These are phyloP conservation scores for Oidiodendron maius DNA, from an alignment of 495 filamentous ascomycete species.

Conservation along the genomic window DNA sequence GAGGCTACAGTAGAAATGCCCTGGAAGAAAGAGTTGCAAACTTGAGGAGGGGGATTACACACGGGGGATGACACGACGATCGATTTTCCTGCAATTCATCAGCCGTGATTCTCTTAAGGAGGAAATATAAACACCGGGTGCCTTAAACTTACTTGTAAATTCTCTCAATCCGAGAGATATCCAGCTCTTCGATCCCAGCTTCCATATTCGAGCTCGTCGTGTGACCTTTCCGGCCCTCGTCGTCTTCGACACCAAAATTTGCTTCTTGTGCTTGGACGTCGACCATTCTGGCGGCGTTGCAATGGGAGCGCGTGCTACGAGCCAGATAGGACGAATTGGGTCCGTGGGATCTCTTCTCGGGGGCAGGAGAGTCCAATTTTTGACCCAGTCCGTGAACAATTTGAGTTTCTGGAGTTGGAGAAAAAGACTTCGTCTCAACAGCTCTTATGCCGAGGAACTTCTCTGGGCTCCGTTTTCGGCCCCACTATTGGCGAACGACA, in stretches of 20 bases:
- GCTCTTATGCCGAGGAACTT: no score
- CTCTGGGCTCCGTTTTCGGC: no score
- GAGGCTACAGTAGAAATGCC: no score
- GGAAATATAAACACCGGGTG: no score
- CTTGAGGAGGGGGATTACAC: background rate
- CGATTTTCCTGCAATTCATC: slow-evolving; percentile 59
- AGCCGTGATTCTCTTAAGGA: background rate
- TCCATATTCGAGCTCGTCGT: slow-evolving; percentile 12
- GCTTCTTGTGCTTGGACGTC: background rate
- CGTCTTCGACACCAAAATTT: background rate
- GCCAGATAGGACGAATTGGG: background rate
- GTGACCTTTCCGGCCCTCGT: background rate
- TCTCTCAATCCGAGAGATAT: slow-evolving; percentile 51
- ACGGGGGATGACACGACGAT: slow-evolving; percentile 71
- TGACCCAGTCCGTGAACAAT: background rate
- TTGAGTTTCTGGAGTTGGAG: no score
- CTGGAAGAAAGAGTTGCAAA: no score
- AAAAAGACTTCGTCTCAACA: no score
- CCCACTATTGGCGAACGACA: no score
- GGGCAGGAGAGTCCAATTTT: background rate
- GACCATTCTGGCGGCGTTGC: background rate
- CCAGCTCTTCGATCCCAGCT: slow-evolving; percentile 27
- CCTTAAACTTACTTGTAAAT: slow-evolving; percentile 54
- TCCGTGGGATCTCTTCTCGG: background rate
- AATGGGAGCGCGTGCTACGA: background rate